Conservation (phyloP, 306 rosid species). For the Spatholobus suberectus region DNA sequence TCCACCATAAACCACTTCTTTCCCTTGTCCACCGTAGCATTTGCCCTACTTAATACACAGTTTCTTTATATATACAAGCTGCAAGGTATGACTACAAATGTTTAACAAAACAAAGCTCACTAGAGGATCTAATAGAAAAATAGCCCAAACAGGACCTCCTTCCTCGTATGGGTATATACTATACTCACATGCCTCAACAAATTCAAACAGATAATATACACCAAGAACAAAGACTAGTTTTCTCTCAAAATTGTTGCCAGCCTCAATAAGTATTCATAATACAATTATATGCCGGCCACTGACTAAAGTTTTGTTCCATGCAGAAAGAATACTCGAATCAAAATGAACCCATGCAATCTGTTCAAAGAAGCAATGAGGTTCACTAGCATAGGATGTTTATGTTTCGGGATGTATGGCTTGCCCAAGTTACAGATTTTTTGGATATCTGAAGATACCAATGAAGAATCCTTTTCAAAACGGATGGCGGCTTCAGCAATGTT, state of each 20-base stretch:
- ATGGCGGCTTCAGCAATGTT: conserved; percentile 18
- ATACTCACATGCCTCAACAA: conserved; percentile 15
- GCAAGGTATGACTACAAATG: conserved; percentile 26
- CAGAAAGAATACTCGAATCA: conserved; percentile 36
- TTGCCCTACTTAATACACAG: background rate
- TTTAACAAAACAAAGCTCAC: conserved; percentile 34
- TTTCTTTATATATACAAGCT: conserved; percentile 21
- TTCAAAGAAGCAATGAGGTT: conserved; percentile 31
- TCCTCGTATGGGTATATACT: background rate
- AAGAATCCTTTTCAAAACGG: conserved; percentile 15
- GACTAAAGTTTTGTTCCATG: conserved; percentile 18
- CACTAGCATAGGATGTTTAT: conserved; percentile 34
- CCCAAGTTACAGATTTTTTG: background rate
- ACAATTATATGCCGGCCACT: background rate
- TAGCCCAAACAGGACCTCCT: background rate
- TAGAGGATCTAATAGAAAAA: background rate
- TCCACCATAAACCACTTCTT: too few relatives aligned
- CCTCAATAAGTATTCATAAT: background rate
- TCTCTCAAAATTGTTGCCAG: conserved; percentile 34
- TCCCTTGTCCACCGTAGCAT: too few relatives aligned
- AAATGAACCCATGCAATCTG: conserved; percentile 25
- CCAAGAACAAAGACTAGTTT: conserved; percentile 14
- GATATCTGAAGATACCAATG: conserved; percentile 24
- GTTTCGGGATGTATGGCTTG: conserved; percentile 22
- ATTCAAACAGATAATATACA: conserved; percentile 27